A percentile compares a stretch with the other conserved stretches of the same genome.
Conservation (phyloP, 768 basidiomycete genomes). For the Rhodotorula graminis region DNA sequence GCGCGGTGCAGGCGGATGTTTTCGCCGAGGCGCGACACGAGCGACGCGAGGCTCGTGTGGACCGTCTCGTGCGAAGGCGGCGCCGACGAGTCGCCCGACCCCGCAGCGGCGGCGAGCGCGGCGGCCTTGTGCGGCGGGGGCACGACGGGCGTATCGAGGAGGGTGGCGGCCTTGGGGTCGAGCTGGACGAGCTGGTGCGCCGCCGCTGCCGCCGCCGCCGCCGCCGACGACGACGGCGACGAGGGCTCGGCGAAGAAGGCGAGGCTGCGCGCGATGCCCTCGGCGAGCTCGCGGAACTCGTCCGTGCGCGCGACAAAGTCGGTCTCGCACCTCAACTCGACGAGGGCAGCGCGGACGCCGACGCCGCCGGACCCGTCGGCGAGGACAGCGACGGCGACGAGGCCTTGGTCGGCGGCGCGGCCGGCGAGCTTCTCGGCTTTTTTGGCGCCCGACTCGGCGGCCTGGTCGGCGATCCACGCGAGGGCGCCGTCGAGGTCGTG, state of each 20-base stretch:
- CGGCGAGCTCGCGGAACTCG: constrained; percentile 69
- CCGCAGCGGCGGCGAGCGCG: constrained; percentile 5
- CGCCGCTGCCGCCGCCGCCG: too few relatives aligned
- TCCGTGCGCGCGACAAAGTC: constrained; percentile 89
- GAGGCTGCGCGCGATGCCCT: constrained; percentile 77
- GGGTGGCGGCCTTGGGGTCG: constrained; percentile 13
- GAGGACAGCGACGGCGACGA: constrained; percentile 70
- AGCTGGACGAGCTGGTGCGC: constrained; percentile 7
- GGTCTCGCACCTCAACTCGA: constrained; percentile 93
- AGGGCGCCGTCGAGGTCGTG: constrained; percentile 71
- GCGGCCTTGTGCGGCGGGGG: constrained; percentile 29
- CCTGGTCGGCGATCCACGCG: constrained; percentile 73
- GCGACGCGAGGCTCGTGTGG: constrained; percentile 30
- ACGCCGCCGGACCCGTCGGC: constrained; percentile 57
- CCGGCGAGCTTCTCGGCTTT: constrained; percentile 78
- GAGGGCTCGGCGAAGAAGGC: constrained; percentile 54
- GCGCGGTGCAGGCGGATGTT: constrained; percentile 49
- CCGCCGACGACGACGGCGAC: constrained; percentile 29
- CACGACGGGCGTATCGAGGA: constrained; percentile 33
- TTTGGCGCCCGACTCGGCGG: constrained; percentile 63
- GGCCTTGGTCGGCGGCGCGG: constrained; percentile 70
- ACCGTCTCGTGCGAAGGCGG: constrained; percentile 12
- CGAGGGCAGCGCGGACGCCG: constrained; percentile 70
- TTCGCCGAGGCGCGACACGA: constrained; percentile 44
- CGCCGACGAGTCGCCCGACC: background rate